Evolutionary conservation across 169 alveolate genomes (phyloP), one percentile per base, ranked within the genome.

Genomic region (Cryptosporidium canis): DNA sequence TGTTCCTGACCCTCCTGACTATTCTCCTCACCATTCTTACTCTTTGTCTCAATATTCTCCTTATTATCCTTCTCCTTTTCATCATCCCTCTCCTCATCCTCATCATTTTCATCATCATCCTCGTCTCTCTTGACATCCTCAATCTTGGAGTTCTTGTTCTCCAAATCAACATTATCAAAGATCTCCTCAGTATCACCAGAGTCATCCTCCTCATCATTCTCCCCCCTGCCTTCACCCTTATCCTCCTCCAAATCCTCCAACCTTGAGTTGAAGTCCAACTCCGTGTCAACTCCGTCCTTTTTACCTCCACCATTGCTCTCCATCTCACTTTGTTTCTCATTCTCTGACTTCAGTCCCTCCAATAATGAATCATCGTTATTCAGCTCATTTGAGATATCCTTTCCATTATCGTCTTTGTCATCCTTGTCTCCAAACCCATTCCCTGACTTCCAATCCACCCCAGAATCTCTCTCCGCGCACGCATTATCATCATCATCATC

Each of bases 351-450:
- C 55, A 92, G 66, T 58, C 92, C 91, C 61, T 92, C 95, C 67
- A 90, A 91, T 84, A 93, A 85, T 66, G 92, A 83, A 33, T 96
- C 97, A 55, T 94, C 94, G 64, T 93, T 83, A 90, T 95, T 93
- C 82, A 94, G 95, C 83, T 94, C 98, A 63, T 92, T 94, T 90
- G 95, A 95, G 0, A 95, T 94, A 83, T 94, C 94, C 68, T 94
- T 93, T 27, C 95, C 84, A n/a, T 93, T 93, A 77, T 94, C 90
- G 83, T 95, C 90, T 77, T 90, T 77, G 43, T 96, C 94, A 21
- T 95, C 96, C 71, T 93, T 48, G 12, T 77, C 58, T 6, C 85
- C 72, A 43, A 77, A 77, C 9, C 85, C 85, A 58, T 65, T 39
- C 58, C 93, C 67, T 94, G 95, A 85, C 92, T 91, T 39, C 98